phyloP scores from a whole-genome alignment of 2,329 filamentous ascomycete species.

The Proliferodiscus dingleyae region DNA sequence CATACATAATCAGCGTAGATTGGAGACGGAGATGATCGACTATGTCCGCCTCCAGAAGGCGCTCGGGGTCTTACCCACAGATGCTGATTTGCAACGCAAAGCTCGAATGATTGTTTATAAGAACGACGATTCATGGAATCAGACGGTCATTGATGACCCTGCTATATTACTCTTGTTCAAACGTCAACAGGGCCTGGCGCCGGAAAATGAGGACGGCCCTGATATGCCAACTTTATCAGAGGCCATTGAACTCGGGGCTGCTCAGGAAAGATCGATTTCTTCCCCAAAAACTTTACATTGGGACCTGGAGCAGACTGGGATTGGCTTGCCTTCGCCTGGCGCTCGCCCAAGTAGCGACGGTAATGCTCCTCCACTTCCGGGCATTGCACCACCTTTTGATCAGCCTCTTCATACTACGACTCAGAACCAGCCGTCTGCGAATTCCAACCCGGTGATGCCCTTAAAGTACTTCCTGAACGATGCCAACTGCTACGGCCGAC shows the following conservation, averaged over 20 bases:
- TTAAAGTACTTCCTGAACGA: slow-evolving; percentile 49
- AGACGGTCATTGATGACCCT: slow-evolving; percentile 54
- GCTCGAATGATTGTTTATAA: slow-evolving; percentile 59
- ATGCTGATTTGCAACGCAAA: slow-evolving; percentile 51
- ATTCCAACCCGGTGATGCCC: slow-evolving; percentile 25
- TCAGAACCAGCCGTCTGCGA: slow-evolving; percentile 27
- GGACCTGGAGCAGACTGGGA: slow-evolving; percentile 21
- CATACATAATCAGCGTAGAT: slow-evolving; percentile 48
- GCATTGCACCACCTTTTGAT: slow-evolving; percentile 5
- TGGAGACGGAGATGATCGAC: slow-evolving; percentile 52
- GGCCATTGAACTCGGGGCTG: not conserved
- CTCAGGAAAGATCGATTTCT: slow-evolving; percentile 2
- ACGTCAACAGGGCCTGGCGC: slow-evolving; percentile 23
- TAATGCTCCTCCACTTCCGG: not conserved
- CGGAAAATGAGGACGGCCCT: slow-evolving; percentile 14
- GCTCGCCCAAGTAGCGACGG: slow-evolving; percentile 1
- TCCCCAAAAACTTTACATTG: slow-evolving; percentile 25
- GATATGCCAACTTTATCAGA: slow-evolving; percentile 19
- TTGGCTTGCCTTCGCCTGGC: slow-evolving; percentile 9
- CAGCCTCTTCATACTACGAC: slow-evolving; percentile 14
- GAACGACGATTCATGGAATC: slow-evolving; percentile 59
- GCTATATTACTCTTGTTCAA: slow-evolving; percentile 51
- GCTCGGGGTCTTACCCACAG: slow-evolving; percentile 44
- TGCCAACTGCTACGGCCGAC: slow-evolving; percentile 54
- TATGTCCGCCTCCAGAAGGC: slow-evolving; percentile 44